A percentile compares a stretch with the other conserved stretches of the same genome.
phyloP scores from a whole-genome alignment of 2,329 filamentous ascomycete genomes.

The Apiospora marii region DNA sequence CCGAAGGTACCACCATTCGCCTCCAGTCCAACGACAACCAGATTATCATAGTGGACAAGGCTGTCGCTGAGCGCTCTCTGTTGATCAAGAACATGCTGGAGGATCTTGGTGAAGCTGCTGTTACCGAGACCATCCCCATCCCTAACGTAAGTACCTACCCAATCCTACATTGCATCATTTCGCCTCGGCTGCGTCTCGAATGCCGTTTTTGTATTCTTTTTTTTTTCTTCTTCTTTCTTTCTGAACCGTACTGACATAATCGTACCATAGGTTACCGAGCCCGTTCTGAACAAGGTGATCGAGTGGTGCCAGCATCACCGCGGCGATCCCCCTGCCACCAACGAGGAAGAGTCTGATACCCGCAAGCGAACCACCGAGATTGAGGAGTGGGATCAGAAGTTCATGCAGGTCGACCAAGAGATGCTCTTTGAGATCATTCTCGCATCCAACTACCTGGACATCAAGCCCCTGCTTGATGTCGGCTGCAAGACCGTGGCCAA shows the following conservation, averaged over 20 bases:
- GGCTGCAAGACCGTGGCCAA: slow-evolving; percentile 99
- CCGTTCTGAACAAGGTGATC: slow-evolving; percentile 93
- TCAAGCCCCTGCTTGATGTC: slow-evolving; percentile 96
- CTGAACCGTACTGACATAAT: slow-evolving; percentile 2
- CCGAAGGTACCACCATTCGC: slow-evolving; percentile 32
- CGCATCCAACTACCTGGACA: slow-evolving; percentile 98
- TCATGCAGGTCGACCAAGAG: slow-evolving; percentile 99
- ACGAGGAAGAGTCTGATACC: slow-evolving; percentile 90
- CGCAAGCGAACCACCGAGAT: slow-evolving; percentile 99
- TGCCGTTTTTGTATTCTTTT: too few species aligned
- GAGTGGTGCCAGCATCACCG: slow-evolving; percentile 98
- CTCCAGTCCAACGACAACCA: slow-evolving; percentile 37
- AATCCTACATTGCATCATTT: slow-evolving; percentile 27
- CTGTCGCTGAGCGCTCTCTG: slow-evolving; percentile 88
- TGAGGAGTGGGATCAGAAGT: slow-evolving; percentile 99
- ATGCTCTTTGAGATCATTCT: slow-evolving; percentile 99
- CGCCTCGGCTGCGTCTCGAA: background rate
- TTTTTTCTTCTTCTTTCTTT: too few species aligned
- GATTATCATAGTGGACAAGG: slow-evolving; percentile 59
- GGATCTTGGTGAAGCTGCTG: slow-evolving; percentile 76
- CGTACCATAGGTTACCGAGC: slow-evolving; percentile 77
- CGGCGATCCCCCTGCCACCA: slow-evolving; percentile 80
- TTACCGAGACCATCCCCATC: slow-evolving; percentile 81
- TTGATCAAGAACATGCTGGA: slow-evolving; percentile 99
- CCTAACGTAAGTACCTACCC: slow-evolving; percentile 69